Evolutionary conservation across 2,329 filamentous ascomycete genomes (phyloP), one percentile per base, ranked within the genome.

Genomic region (Arthrobotrys megalospora): DNA sequence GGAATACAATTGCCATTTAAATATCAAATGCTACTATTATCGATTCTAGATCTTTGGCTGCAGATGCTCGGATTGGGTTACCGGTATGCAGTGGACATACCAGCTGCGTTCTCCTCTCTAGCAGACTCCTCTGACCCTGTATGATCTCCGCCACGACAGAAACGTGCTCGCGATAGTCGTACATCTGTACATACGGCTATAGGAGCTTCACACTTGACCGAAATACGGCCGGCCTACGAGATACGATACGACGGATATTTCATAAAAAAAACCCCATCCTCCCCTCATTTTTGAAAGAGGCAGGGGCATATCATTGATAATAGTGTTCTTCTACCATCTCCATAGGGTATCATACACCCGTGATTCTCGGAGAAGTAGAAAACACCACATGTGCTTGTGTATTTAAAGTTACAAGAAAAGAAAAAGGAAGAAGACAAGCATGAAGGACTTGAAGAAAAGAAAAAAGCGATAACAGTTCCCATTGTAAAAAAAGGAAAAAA

Each of bases 401-500:
- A 60, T 60, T 60, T 60, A 60, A 60, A 60, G 36, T 60, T 28
- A 28, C 24, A 28, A 28, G 24, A 28, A 43, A 36, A 63, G 28
- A 34, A 71, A 58, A 28, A 58, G 58, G 66, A 41, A 60, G 36
- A 62, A 53, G 3, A 66, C 24, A 52, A 67, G 67, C 43, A 71
- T 55, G 50, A 76, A 62, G 55, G 67, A 65, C 62, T 66, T 24
- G 53, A 70, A 38, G n/a, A 63, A 41, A 79, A 52, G 45, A 34
- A 67, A 24, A 24, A 68, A 71, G 58, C 24, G 24, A 28, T 69
- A 66, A 47, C 60, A 52, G 48, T 64, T 58, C 43, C 43, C 43
- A 19, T 64, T 47, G 24, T 66, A 76, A 70, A 73, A 41, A 19
- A 55, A 67, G 71, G 41, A 58, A 65, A 75, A 70, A 73, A 41